Conservation (phyloP, 2,329 filamentous ascomycete species). For the Ophiocordyceps camponoti-rufipedis region DNA sequence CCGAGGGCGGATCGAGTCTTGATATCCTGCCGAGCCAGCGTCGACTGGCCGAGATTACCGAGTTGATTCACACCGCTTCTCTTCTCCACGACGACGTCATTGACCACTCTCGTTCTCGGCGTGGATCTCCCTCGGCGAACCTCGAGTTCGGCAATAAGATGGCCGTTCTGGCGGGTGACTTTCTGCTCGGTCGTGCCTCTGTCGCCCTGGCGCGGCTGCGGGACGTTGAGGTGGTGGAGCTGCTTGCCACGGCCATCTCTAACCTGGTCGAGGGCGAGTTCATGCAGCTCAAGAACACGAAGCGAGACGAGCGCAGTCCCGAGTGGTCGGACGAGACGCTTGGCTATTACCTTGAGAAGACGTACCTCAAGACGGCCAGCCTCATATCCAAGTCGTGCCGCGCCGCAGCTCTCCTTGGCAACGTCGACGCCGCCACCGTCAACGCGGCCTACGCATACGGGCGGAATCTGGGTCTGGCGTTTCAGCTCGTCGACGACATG, state of each 20-base stretch:
- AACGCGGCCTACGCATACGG: slow-evolving; percentile 87
- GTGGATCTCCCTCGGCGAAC: slow-evolving; percentile 76
- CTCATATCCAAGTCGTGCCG: slow-evolving; percentile 93
- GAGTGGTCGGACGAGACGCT: slow-evolving; percentile 78
- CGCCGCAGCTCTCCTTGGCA: slow-evolving; percentile 71
- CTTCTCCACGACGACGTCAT: slow-evolving; percentile 97
- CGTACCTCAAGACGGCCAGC: slow-evolving; percentile 90
- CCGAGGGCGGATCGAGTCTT: slow-evolving; percentile 18
- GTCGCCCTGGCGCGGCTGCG: slow-evolving; percentile 80
- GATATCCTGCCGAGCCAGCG: slow-evolving; percentile 86
- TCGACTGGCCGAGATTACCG: slow-evolving; percentile 86
- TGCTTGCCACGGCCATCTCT: slow-evolving; percentile 88
- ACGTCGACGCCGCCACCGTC: slow-evolving; percentile 57
- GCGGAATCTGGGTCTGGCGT: slow-evolving; percentile 82
- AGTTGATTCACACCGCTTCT: slow-evolving; percentile 92
- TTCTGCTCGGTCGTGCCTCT: slow-evolving; percentile 79
- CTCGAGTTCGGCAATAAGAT: slow-evolving; percentile 97
- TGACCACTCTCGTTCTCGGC: slow-evolving; percentile 72
- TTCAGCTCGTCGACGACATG: slow-evolving; percentile 96
- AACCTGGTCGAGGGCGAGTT: slow-evolving; percentile 98
- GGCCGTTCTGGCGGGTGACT: slow-evolving; percentile 95
- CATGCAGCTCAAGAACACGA: slow-evolving; percentile 98
- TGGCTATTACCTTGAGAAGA: slow-evolving; percentile 92
- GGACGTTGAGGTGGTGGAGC: slow-evolving; percentile 85
- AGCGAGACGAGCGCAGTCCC: slow-evolving; percentile 67